Evolutionary conservation across 768 basidiomycete genomes (phyloP).

Genomic region (Trametes coccinea): DNA sequence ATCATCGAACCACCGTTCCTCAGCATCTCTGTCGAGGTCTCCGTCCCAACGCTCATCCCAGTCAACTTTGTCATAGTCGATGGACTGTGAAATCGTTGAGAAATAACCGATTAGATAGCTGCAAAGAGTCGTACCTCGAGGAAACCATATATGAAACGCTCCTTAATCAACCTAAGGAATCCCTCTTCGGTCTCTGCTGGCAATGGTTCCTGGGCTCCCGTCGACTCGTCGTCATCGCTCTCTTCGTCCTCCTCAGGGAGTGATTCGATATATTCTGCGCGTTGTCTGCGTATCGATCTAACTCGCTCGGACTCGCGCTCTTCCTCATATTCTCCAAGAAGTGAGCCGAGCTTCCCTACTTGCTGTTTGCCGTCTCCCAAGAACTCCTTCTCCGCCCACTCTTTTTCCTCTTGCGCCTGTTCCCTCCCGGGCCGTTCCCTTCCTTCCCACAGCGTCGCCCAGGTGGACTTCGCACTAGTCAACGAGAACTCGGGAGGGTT

Average conservation of each 20-base stretch:
- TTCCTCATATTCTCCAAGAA: conserved; percentile 75
- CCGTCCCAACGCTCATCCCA: conserved; percentile 73
- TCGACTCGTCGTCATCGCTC: conserved; percentile 44
- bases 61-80: conserved; percentile 71
- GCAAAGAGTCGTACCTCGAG: conserved; percentile 50
- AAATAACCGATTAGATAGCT: not conserved
- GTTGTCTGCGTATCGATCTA: conserved; percentile 45
- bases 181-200: conserved; percentile 47
- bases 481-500: conserved; percentile 59
- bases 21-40: conserved; percentile 57
- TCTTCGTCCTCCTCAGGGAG: conserved; percentile 69
- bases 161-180: conserved; percentile 65
- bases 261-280: conserved; percentile 45
- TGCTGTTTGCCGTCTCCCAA: conserved; percentile 50
- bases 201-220: conserved; percentile 36
- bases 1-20: conserved; percentile 76
- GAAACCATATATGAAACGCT: conserved; percentile 74
- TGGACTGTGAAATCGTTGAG: conserved; percentile 42
- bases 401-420: conserved; percentile 64
- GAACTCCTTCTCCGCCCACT: conserved; percentile 68
- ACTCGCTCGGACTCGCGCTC: conserved; percentile 71
- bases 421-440: conserved; percentile 47
- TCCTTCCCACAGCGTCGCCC: conserved; percentile 73
- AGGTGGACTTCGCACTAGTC: conserved; percentile 50
- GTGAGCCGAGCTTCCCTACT: conserved; percentile 66